Conservation (phyloP, 805 yeast genomes). For the Saccharomycopsis malanga region DNA sequence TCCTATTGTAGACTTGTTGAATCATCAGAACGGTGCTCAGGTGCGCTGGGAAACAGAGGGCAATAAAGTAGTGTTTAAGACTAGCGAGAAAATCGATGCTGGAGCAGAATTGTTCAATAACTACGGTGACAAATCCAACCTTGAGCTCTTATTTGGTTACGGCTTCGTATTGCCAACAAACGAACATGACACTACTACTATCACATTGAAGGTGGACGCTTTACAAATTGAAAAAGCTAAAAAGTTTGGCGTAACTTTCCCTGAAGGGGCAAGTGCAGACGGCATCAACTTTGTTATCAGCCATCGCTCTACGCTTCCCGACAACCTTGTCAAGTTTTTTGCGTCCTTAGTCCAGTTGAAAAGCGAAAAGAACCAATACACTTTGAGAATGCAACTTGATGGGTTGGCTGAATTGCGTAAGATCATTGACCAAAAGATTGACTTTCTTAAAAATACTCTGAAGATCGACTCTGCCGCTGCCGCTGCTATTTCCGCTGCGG, state of each 20-base stretch:
- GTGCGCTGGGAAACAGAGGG: constrained; percentile 53
- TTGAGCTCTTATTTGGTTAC: constrained; percentile 71
- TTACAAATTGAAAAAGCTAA: constrained; percentile 24
- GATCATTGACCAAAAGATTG: constrained; percentile 46
- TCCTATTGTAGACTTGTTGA: constrained; percentile 74
- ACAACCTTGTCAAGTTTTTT: constrained; percentile 44
- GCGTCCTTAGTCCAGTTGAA: constrained; percentile 43
- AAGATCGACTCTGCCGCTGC: constrained; percentile 21
- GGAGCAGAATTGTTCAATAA: constrained; percentile 57
- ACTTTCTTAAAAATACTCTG: constrained; percentile 32
- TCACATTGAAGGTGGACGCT: constrained; percentile 48
- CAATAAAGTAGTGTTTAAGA: constrained; percentile 19
- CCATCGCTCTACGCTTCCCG: constrained; percentile 32
- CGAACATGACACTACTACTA: constrained; percentile 48
- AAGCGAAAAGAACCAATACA: constrained; percentile 39
- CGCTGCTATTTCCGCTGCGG: constrained; percentile 1
- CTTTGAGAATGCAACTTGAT: constrained; percentile 51
- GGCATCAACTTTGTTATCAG: constrained; percentile 32
- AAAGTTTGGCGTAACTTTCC: constrained; percentile 24
- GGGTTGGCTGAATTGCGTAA: constrained; percentile 49
- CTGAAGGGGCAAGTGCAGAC: constrained; percentile 7
- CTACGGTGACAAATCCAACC: constrained; percentile 85
- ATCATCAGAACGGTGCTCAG: constrained; percentile 55
- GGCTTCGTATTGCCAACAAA: constrained; percentile 64
- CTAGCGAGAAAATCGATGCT: background rate